Evolutionary conservation across 371 early-diverging fungal genomes (phyloP).

Genomic region (Mucor saturninus): DNA sequence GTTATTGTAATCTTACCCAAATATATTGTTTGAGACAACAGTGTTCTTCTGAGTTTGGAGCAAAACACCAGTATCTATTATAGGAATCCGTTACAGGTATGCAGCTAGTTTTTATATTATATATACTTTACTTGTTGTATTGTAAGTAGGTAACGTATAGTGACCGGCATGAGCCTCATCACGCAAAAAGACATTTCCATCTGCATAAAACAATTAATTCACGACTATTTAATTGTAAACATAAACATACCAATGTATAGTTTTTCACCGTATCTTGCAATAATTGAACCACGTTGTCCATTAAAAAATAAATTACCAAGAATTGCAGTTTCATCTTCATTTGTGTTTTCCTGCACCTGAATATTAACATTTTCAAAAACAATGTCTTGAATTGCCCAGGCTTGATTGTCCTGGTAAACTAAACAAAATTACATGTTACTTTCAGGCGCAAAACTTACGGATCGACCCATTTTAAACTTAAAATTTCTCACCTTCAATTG

Average conservation of each 20-base stretch:
- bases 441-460: too few relatives aligned
- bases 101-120: neutral
- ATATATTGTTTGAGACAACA: conserved; percentile 49
- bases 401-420: conserved; percentile 17
- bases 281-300: conserved; percentile 40
- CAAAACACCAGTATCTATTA: conserved; percentile 38
- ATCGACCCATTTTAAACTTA: too few relatives aligned
- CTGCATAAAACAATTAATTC: conserved; percentile 18
- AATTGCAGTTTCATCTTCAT: conserved; percentile 39
- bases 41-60: conserved; percentile 45
- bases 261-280: conserved; percentile 32
- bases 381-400: conserved; percentile 46
- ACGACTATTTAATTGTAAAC: neutral
- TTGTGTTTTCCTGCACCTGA: conserved; percentile 25
- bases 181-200: conserved; percentile 49
- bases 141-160: conserved; percentile 27
- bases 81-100: neutral
- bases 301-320: conserved; percentile 45
- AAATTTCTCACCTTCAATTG: conserved; percentile 21
- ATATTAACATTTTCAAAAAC: conserved; percentile 52
- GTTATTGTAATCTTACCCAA: conserved; percentile 32
- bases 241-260: conserved; percentile 38
- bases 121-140: conserved; percentile 37
- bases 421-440: neutral
- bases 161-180: conserved; percentile 36